These are phyloP conservation scores for Nemania serpens DNA, from an alignment of 2,329 filamentous ascomycete genomes.

Conservation along the genomic window DNA sequence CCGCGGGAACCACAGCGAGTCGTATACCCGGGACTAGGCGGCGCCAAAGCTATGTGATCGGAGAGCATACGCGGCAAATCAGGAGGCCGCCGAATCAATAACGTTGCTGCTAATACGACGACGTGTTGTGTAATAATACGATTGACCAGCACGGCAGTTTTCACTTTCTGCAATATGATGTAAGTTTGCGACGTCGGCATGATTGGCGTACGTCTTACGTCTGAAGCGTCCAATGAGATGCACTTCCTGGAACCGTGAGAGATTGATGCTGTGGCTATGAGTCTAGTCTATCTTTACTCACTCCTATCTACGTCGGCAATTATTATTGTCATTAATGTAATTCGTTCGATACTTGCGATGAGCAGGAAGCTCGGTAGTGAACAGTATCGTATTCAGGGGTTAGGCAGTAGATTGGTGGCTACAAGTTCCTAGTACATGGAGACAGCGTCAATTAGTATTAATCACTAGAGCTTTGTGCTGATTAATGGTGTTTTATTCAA, in stretches of 20 bases:
- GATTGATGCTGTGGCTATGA: background rate
- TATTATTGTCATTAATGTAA: background rate
- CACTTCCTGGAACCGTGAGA: background rate
- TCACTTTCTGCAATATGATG: background rate
- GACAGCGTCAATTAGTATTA: no score
- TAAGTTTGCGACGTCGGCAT: background rate
- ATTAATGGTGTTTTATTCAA: no score
- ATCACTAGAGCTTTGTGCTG: no score
- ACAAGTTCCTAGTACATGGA: background rate
- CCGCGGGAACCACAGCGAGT: slow-evolving; percentile 8
- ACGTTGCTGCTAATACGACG: background rate
- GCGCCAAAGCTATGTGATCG: background rate
- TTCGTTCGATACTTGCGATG: background rate
- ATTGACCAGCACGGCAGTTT: slow-evolving; percentile 14
- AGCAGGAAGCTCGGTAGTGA: no score
- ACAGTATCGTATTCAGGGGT: background rate
- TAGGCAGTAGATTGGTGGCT: background rate
- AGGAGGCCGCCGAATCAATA: background rate
- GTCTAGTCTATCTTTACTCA: background rate
- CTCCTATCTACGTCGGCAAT: background rate
- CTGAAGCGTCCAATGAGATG: no score
- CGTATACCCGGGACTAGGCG: slow-evolving; percentile 4
- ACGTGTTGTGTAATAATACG: background rate
- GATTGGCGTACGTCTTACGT: background rate
- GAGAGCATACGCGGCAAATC: slow-evolving; percentile 7